Evolutionary conservation across 176 grass and related monocot genomes (phyloP), one percentile per base, ranked within the genome.

Genomic region (Carex kokanica): DNA sequence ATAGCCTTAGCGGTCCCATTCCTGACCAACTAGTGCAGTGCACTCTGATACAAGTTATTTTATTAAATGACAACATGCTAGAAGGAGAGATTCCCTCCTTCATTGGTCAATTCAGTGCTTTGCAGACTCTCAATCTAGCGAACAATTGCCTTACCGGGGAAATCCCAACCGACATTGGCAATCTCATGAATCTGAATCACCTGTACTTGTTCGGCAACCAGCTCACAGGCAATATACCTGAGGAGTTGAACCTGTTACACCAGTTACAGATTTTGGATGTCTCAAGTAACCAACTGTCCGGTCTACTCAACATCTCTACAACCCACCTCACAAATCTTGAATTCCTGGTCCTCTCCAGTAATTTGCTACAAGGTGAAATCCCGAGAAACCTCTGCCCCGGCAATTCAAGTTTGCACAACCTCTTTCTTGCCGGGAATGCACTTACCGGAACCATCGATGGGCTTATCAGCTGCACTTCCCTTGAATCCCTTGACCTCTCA

Each of bases 151-250:
- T 98, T 0, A 85, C 84, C 13, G 92, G 91, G 9, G 51, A 2
- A 31, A 90, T 95, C 69, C 92, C 92, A 18, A 8, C 45, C 3
- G 89, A 87, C 61, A 86, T 95, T 9, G 86, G 89, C 6, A 57
- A 78, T 11, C 86, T 98, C 45, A 80, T 85, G 15, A 80, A 84
- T 60, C 41, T 98, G 79, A 90, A 60, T 16, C 91, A 95, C 84
- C 92, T 98, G 51, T 91, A 95, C 69, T 87, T 98, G 64, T 89
- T 98, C 16, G 95, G 92, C 24, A 98, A 95, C 87, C 29, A 53
- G 52, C 91, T 98, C 9, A 87, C 83, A 25, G 91, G 92, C 9
- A 24, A 68, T 81, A 84, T 98, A 43, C 92, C 91, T 9, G 47
- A 41, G 9, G 89, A 93, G 54, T 57, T 98, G 74, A 98, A 98